Percentiles rank a stretch among this genome's conserved stretches.
Conservation (phyloP, 2,329 filamentous ascomycete genomes). For the Aschersonia sp. region DNA sequence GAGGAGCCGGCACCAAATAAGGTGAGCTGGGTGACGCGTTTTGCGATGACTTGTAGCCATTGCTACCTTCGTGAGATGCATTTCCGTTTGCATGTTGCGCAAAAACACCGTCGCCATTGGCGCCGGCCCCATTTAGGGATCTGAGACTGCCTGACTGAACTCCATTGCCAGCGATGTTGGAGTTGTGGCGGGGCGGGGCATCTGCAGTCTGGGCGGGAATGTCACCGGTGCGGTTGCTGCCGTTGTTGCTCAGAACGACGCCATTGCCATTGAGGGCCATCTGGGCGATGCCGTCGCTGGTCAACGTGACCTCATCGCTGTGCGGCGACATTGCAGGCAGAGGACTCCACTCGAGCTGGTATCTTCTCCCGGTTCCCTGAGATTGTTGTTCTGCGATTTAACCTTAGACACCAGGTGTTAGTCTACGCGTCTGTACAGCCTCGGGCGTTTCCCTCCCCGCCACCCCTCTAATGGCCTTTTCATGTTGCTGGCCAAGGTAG, state of each 20-base stretch:
- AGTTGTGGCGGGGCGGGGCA: slow-evolving; percentile 2
- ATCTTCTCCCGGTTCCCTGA: background rate
- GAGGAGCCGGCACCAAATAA: slow-evolving; percentile 32
- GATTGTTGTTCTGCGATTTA: no score
- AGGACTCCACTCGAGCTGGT: background rate
- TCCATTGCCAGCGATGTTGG: slow-evolving; percentile 5
- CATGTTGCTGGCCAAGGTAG: no score
- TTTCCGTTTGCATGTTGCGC: background rate
- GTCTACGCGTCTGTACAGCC: no score
- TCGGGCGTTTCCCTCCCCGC: no score
- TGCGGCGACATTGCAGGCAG: slow-evolving; percentile 18
- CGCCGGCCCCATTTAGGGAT: background rate
- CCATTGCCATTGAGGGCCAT: slow-evolving; percentile 4
- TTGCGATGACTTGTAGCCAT: slow-evolving; percentile 9
- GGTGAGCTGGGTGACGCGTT: slow-evolving; percentile 10
- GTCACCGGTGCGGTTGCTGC: slow-evolving; percentile 1
- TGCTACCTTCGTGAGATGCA: slow-evolving; percentile 2
- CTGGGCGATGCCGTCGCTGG: slow-evolving; percentile 11
- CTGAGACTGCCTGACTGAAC: background rate
- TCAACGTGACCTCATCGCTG: slow-evolving; percentile 15
- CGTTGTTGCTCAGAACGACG: slow-evolving; percentile 1
- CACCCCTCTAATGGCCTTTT: no score
- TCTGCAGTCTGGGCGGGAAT: background rate
- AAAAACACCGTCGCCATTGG: slow-evolving; percentile 7
- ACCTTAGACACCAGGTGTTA: no score